Conservation (phyloP, 805 yeast species). For the Naumovozyma dairenensis region DNA sequence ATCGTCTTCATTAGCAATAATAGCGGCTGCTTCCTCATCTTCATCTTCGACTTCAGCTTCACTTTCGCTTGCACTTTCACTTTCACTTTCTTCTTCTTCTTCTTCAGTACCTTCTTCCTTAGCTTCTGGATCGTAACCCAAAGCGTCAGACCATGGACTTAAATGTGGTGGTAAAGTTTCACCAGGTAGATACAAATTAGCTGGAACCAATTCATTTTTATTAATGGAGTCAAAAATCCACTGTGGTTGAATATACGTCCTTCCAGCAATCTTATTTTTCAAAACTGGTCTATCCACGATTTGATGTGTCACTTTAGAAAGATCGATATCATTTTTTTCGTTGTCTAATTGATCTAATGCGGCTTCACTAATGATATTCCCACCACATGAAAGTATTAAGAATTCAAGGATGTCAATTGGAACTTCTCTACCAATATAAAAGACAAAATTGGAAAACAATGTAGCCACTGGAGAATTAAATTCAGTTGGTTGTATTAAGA, state of each 20-base stretch:
- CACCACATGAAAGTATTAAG: conserved; percentile 78
- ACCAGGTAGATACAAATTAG: conserved; percentile 82
- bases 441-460: conserved; percentile 64
- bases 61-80: conserved; percentile 37
- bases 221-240: conserved; percentile 93
- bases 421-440: conserved; percentile 91
- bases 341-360: conserved; percentile 63
- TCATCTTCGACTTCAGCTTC: conserved; percentile 46
- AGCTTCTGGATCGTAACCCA: conserved; percentile 77
- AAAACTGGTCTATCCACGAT: conserved; percentile 87
- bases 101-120: conserved; percentile 32
- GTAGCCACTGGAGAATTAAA: conserved; percentile 49
- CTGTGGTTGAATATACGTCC: conserved; percentile 94
- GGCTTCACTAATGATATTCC: conserved; percentile 74
- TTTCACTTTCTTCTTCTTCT: conserved; percentile 32
- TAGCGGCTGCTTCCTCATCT: conserved; percentile 37
- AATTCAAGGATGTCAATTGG: conserved; percentile 87
- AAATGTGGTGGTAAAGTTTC: conserved; percentile 93
- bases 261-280: conserved; percentile 67
- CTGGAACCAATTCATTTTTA: conserved; percentile 64
- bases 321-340: conserved; percentile 41
- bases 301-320: conserved; percentile 78
- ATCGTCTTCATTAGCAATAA: conserved; percentile 39
- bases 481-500: conserved; percentile 60
- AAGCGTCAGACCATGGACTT: conserved; percentile 98